Percentiles rank a stretch among this genome's conserved stretches.
Evolutionary conservation across 176 grass and related monocot species (phyloP).

Genomic region (Lolium perenne): DNA sequence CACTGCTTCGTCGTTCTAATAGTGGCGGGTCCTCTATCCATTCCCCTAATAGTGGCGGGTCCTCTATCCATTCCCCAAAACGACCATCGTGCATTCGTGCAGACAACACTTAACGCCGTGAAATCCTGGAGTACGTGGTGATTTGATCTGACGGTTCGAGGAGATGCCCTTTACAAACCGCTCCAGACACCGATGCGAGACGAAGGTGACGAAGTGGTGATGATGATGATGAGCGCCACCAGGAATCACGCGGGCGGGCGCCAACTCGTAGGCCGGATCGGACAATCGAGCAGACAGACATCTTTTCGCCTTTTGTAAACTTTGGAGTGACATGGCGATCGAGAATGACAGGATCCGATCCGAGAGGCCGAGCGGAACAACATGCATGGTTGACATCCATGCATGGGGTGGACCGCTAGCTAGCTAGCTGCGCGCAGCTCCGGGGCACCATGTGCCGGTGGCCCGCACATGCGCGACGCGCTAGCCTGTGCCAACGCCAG

Average conservation of each 20-base stretch:
- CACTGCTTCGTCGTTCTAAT: too few species aligned
- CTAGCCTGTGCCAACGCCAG: too few species aligned
- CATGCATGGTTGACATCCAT: not conserved
- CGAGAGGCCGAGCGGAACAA: not conserved
- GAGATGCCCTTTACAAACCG: not conserved
- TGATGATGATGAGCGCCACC: constrained; percentile 32
- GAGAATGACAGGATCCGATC: not conserved
- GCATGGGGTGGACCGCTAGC: not conserved
- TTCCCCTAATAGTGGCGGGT: too few species aligned
- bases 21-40: too few species aligned
- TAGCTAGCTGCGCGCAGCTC: not conserved
- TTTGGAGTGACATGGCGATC: not conserved
- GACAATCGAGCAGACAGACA: not conserved
- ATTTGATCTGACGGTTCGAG: not conserved
- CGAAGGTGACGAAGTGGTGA: constrained; percentile 15
- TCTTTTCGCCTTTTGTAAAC: too few species aligned
- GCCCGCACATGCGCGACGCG: not conserved
- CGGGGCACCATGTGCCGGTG: not conserved
- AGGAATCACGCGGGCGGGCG: not conserved
- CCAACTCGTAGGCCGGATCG: constrained; percentile 23
- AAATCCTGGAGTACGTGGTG: too few species aligned
- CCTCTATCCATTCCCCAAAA: too few species aligned
- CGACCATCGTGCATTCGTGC: too few species aligned
- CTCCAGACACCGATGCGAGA: not conserved
- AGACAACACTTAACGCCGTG: too few species aligned